These are phyloP conservation scores for Aspergillus thermomutatus DNA, from an alignment of 2,329 filamentous ascomycete genomes.

Conservation along the genomic window DNA sequence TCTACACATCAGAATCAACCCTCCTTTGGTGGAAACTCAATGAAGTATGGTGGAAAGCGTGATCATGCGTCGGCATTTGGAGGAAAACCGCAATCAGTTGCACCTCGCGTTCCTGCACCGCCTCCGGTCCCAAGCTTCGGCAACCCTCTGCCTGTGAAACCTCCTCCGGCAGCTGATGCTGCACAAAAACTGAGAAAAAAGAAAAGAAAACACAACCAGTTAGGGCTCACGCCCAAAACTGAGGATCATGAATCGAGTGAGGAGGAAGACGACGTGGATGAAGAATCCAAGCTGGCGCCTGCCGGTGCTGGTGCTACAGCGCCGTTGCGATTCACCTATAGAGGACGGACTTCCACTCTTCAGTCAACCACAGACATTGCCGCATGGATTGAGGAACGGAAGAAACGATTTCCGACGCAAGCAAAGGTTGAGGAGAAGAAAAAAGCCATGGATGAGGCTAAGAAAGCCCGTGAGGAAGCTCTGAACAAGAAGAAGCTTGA, in stretches of 20 bases:
- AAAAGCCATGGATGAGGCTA: constrained; percentile 63
- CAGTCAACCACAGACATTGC: constrained; percentile 64
- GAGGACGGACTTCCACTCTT: constrained; percentile 53
- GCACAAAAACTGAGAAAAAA: constrained; percentile 38
- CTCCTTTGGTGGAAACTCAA: constrained; percentile 13
- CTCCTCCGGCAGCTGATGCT: constrained; percentile 34
- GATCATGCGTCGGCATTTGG: constrained; percentile 36
- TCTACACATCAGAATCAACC: constrained; percentile 21
- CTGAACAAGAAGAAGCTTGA: constrained; percentile 41
- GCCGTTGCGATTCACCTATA: constrained; percentile 52
- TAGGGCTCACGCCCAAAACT: constrained; percentile 46
- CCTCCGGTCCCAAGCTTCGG: constrained; percentile 46
- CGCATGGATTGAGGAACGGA: constrained; percentile 77
- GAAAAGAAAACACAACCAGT: constrained; percentile 45
- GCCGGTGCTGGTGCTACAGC: constrained; percentile 16
- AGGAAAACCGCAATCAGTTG: constrained; percentile 27
- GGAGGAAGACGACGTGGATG: constrained; percentile 45
- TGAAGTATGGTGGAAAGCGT: constrained; percentile 32
- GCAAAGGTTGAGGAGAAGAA: constrained; percentile 62
- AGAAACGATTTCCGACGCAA: constrained; percentile 75
- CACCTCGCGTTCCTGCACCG: constrained; percentile 34
- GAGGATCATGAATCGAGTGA: constrained; percentile 46
- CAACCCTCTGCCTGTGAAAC: constrained; percentile 42
- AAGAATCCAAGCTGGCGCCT: constrained; percentile 41
- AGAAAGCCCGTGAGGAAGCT: constrained; percentile 38